Evolutionary conservation across 352 stramenopile species (phyloP), one percentile per base, ranked within the genome.

Genomic region (Globisporangium canariense): DNA sequence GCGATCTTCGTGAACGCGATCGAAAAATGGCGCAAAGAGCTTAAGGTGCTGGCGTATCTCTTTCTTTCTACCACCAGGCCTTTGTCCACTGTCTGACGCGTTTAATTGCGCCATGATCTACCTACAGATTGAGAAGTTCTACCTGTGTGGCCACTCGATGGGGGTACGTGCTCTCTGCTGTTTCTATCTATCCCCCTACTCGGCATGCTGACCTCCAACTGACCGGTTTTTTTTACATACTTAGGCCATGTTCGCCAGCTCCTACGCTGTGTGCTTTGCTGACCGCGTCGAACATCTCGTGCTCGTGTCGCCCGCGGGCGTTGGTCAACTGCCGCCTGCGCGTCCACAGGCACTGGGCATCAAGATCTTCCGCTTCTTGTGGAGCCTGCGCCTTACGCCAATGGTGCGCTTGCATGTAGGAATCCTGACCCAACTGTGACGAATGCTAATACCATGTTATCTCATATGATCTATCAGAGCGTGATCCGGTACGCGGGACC

Each of bases 191-290:
- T 28, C 25, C 25, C 25, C 25, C 18, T 43, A 38, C 34, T 46
- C 32, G 13, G 30, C 8, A 3, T 58, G 6, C 11, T 46, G 11
- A 13, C 4, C 14, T 7, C 6, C 11, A n/a, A 46, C 13, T 46
- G 40, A 46, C 13, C 40, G 40, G 20, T 47, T 6, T 2, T 47
- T 20, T 47, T 47, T 20, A 4, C 41, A 6, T 55, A 25, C 34
- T n/a, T 53, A 86, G 78, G 82, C 78, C 2, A 84, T 91, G 72
- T 85, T 89, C 68, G 65, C 67, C 6, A 80, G 74, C 40, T 83
- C 78, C 34, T 91, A 85, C 57, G 66, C 71, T 4, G 60, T 85
- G 30, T 71, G 75, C 22, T 85, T 83, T 50, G 70, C 80, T 3
- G 65, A 62, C 0, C 68, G 60, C 9, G 71, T 89, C 3, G 60